Base-by-base conservation (phyloP, 352 stramenopile genomes). In the Phytophthora pinifolia region DNA sequence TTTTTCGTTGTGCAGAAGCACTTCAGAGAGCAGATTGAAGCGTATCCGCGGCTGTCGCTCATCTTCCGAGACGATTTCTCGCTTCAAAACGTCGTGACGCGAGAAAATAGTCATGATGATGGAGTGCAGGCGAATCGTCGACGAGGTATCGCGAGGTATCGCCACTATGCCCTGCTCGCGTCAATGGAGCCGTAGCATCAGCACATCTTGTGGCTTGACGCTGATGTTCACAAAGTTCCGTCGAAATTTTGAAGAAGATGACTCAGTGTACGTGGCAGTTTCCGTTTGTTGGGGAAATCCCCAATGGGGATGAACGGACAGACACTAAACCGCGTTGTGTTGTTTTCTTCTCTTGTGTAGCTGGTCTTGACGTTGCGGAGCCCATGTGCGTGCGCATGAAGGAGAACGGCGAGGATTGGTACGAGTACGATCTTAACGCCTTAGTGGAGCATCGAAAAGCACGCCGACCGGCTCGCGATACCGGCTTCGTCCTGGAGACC, bases 121-220 rank as follows among this genome's bases (percentile, higher is more conserved):
- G n/a, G 34, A 7, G 15, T 76, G 8, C 70, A 80, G 29, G 36
- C 27, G 4, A 46, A 54, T 39, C 59, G 70, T 0, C 56, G 70
- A 1, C 56, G 67, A n/a, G 66, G 67, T 31, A 41, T 79, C n/a
- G 70, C 70, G 9, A 62, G 70, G 6, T 75, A 79, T 34, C 63
- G 70, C 41, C 76, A 79, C 46, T 71, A 62, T 22, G 59, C 62
- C n/a, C 33, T 79, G 15, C 44, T 67, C 1, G 64, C 59, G 34
- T 66, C 62, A n/a, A 42, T 79, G 12, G 52, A 70, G 35, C 17
- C 46, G 34, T 76, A 63, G 67, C 67, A 76, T 35, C 43, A 68
- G 32, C 60, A 74, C 18, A 59, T 79, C 2, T 32, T 79, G 36
- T 79, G 66, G 63, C 32, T 80, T 4, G 72, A 76, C 43, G 53